Percentiles rank a stretch among this genome's conserved stretches.
Conservation (phyloP, 2,329 filamentous ascomycete genomes). For the Colletotrichum aenigma region DNA sequence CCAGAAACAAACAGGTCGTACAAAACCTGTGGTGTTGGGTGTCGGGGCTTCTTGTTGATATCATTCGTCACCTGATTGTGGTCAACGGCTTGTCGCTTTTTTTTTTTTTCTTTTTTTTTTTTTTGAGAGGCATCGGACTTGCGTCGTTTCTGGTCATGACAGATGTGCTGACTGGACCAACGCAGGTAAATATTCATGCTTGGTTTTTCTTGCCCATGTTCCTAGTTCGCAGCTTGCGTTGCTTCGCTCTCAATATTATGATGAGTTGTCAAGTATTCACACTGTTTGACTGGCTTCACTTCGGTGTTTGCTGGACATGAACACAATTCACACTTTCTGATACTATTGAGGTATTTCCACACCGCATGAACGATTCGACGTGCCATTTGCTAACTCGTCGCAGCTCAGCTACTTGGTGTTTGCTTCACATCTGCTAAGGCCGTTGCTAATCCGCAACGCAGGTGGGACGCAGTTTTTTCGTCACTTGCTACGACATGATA, state of each 20-base stretch:
- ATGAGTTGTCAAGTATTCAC: slow-evolving; percentile 62
- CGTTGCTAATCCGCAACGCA: slow-evolving; percentile 6
- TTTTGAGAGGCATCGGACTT: neutral
- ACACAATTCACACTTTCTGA: slow-evolving; percentile 59
- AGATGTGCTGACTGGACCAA: neutral
- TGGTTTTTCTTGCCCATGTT: neutral
- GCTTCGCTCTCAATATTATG: slow-evolving; percentile 34
- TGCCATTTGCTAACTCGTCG: neutral
- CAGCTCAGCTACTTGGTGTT: neutral
- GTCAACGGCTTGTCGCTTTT: slow-evolving; percentile 2
- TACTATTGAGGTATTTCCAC: slow-evolving; percentile 46
- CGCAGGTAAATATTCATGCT: slow-evolving; percentile 29
- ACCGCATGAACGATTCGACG: neutral
- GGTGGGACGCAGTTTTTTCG: slow-evolving; percentile 16
- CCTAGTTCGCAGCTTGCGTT: neutral
- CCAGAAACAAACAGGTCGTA: slow-evolving; percentile 63
- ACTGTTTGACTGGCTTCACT: slow-evolving; percentile 58
- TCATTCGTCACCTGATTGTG: slow-evolving; percentile 66
- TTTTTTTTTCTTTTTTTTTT: neutral
- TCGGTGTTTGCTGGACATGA: slow-evolving; percentile 51
- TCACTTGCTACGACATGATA: neutral
- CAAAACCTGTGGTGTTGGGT: slow-evolving; percentile 62
- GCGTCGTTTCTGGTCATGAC: neutral
- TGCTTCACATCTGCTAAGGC: neutral
- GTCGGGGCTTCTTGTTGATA: slow-evolving; percentile 66